Percentiles rank a stretch among this genome's conserved stretches.
Conservation (phyloP, 495 filamentous ascomycete species). For the Annulohypoxylon bovei region DNA sequence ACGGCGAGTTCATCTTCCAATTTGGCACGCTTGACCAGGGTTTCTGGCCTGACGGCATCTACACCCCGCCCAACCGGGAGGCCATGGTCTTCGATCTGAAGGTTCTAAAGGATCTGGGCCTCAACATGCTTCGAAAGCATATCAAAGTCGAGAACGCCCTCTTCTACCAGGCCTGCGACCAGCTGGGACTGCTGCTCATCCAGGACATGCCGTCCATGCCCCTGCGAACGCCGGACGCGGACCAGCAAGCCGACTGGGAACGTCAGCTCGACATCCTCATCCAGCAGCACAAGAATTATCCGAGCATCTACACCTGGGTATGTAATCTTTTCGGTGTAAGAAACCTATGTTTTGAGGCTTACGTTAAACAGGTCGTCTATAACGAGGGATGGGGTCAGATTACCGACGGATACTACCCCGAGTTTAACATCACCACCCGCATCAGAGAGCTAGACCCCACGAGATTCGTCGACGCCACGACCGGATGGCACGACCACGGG, state of each 20-base stretch:
- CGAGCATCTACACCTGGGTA: conserved; percentile 65
- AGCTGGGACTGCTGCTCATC: conserved; percentile 69
- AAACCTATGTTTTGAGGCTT: neutral
- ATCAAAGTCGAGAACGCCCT: conserved; percentile 75
- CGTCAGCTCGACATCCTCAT: conserved; percentile 70
- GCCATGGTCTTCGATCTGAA: conserved; percentile 74
- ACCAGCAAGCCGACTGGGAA: conserved; percentile 67
- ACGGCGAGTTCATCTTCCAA: conserved; percentile 71
- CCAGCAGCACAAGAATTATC: conserved; percentile 69
- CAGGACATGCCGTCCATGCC: conserved; percentile 75
- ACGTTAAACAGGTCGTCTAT: conserved; percentile 65
- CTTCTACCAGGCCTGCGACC: conserved; percentile 74
- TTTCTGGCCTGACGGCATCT: conserved; percentile 74
- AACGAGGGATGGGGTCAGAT: conserved; percentile 78
- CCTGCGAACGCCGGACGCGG: conserved; percentile 51
- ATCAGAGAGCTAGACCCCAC: conserved; percentile 68
- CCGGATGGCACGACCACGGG: conserved; percentile 62
- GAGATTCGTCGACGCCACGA: conserved; percentile 66
- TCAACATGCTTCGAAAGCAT: conserved; percentile 76
- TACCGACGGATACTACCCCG: conserved; percentile 56
- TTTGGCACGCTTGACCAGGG: conserved; percentile 76
- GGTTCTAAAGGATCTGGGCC: conserved; percentile 67
- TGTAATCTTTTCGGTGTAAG: conserved; percentile 14
- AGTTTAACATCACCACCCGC: conserved; percentile 63
- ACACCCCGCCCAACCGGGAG: conserved; percentile 67